A percentile compares a stretch with the other conserved stretches of the same genome.
Evolutionary conservation across 2,329 filamentous ascomycete species (phyloP).

Genomic region (Penicillium janthinellum): DNA sequence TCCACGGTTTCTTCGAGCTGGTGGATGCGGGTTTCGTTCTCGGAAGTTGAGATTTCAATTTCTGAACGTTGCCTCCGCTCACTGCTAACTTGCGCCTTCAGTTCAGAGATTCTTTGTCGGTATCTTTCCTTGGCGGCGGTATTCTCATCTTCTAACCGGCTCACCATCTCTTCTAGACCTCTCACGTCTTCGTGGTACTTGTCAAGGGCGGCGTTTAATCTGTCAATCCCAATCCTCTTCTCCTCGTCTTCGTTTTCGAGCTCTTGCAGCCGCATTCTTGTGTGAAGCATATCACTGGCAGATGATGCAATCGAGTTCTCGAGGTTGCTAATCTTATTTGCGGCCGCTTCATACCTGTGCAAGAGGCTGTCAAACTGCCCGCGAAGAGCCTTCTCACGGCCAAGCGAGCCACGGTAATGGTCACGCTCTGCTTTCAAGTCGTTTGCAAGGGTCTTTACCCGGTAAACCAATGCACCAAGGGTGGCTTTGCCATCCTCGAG

Average conservation of each 20-base stretch:
- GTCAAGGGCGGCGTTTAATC: slow-evolving; percentile 45
- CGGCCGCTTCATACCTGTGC: slow-evolving; percentile 40
- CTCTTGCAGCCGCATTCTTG: slow-evolving; percentile 46
- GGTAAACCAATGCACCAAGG: slow-evolving; percentile 43
- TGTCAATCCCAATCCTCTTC: slow-evolving; percentile 45
- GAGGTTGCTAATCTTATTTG: slow-evolving; percentile 39
- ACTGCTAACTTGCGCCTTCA: slow-evolving; percentile 38
- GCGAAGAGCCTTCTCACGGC: slow-evolving; percentile 45
- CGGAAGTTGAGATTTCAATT: slow-evolving; percentile 39
- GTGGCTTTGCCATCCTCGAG: slow-evolving; percentile 44
- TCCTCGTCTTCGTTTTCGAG: slow-evolving; percentile 45
- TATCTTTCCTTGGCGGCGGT: slow-evolving; percentile 31
- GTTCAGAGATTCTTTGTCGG: slow-evolving; percentile 32
- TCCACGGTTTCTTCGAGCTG: slow-evolving; percentile 39
- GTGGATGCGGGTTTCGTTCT: slow-evolving; percentile 39
- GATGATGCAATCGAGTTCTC: slow-evolving; percentile 45
- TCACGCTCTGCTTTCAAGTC: slow-evolving; percentile 37
- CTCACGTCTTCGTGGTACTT: slow-evolving; percentile 49
- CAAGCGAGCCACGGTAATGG: slow-evolving; percentile 36
- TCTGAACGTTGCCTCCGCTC: slow-evolving; percentile 37
- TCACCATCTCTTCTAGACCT: slow-evolving; percentile 46
- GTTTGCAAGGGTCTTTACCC: slow-evolving; percentile 39
- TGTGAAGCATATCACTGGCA: slow-evolving; percentile 49
- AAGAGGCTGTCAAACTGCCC: slow-evolving; percentile 49
- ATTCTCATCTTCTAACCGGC: slow-evolving; percentile 44